These are phyloP conservation scores for Omphalotus guepiniiformis DNA, from an alignment of 768 basidiomycete genomes.

Conservation along the genomic window DNA sequence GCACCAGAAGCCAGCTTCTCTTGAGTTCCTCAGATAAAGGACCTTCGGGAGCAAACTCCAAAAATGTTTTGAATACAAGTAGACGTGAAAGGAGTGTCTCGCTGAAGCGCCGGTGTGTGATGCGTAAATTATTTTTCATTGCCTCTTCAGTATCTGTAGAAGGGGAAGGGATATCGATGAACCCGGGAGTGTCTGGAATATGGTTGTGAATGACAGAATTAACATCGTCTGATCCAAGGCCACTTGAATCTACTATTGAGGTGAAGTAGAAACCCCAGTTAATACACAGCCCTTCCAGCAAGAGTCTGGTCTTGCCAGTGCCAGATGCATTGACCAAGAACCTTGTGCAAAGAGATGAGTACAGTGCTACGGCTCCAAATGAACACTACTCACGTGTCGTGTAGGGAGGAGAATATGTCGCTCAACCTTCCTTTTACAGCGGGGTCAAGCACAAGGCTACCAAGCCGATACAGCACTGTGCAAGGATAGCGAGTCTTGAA, in stretches of 20 bases:
- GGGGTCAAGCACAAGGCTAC: neutral
- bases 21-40: too few species aligned
- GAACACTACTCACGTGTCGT: neutral
- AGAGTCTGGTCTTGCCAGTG: conserved; percentile 1
- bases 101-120: neutral
- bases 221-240: neutral
- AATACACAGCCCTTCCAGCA: conserved; percentile 2
- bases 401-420: neutral
- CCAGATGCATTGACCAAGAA: conserved; percentile 5
- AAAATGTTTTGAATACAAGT: conserved; percentile 1
- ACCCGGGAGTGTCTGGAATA: neutral
- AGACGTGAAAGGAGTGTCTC: neutral
- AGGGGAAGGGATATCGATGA: neutral
- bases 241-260: neutral
- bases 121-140: neutral
- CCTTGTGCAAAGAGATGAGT: neutral
- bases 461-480: neutral
- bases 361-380: too few species aligned
- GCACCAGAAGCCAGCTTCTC: too few species aligned
- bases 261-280: conserved; percentile 5
- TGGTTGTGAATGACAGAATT: neutral
- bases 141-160: neutral
- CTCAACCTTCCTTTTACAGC: neutral
- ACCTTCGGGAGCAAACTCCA: too few species aligned
- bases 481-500: too few species aligned